phyloP scores from a whole-genome alignment of 176 grass and related monocot species.

The Thalia dealbata region DNA sequence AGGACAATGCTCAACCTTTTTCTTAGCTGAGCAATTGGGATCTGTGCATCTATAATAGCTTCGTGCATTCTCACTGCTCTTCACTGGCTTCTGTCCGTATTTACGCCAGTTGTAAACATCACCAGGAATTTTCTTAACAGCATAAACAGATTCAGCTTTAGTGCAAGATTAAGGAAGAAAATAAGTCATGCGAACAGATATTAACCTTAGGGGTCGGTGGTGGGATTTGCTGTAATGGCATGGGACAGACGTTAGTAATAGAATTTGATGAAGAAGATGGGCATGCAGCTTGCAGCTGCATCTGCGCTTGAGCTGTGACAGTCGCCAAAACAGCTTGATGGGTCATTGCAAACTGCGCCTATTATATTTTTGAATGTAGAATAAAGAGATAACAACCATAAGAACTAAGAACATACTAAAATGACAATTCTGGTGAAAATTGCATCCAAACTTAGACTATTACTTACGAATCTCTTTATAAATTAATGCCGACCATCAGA shows the following conservation, averaged over 20 bases:
- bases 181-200: conserved; percentile 10
- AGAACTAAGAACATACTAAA: background rate
- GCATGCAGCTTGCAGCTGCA: conserved; percentile 59
- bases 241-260: conserved; percentile 27
- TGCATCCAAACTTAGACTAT: background rate
- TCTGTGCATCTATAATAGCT: conserved; percentile 96
- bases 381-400: background rate
- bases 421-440: background rate
- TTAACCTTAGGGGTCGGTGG: conserved; percentile 22
- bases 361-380: background rate
- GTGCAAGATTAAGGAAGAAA: conserved; percentile 24
- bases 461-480: background rate
- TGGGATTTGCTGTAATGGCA: conserved; percentile 33
- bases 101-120: conserved; percentile 99
- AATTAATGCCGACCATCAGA: background rate
- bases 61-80: conserved; percentile 91
- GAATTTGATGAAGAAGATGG: conserved; percentile 40
- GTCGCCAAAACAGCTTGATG: conserved; percentile 98
- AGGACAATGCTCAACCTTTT: conserved; percentile 79
- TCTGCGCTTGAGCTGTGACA: conserved; percentile 93
- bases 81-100: conserved; percentile 99
- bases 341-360: conserved; percentile 88
- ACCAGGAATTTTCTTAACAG: conserved; percentile 29
- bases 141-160: conserved; percentile 29
- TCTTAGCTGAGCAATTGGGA: conserved; percentile 74